phyloP scores from a whole-genome alignment of 495 filamentous ascomycete genomes.

The Penicillium crystallinum region DNA sequence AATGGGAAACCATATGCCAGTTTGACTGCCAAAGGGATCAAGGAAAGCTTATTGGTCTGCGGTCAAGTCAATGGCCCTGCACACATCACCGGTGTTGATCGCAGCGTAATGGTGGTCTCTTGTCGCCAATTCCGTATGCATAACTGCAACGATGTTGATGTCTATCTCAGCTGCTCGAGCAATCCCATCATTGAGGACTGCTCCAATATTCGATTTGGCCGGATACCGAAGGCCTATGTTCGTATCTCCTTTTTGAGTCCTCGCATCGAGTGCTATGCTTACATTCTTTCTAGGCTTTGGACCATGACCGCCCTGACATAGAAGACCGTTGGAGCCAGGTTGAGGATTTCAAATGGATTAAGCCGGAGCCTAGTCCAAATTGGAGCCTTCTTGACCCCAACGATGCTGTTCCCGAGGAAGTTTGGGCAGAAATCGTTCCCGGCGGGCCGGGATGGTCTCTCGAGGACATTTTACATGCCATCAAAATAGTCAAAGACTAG shows the following conservation, averaged over 20 bases:
- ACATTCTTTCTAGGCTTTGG: constrained; percentile 26
- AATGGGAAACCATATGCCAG: constrained; percentile 64
- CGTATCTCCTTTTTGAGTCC: constrained; percentile 22
- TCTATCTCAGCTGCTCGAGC: constrained; percentile 78
- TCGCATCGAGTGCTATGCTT: background rate
- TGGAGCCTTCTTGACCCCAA: constrained; percentile 66
- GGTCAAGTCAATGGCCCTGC: constrained; percentile 72
- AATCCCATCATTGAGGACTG: constrained; percentile 94
- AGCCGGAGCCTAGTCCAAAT: constrained; percentile 78
- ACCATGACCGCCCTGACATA: constrained; percentile 32
- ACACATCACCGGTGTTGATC: constrained; percentile 71
- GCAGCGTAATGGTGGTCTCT: constrained; percentile 69
- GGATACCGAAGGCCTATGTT: constrained; percentile 64
- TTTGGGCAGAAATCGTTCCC: constrained; percentile 68
- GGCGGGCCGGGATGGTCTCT: constrained; percentile 57
- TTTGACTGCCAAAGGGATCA: constrained; percentile 65
- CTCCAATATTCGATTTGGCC: constrained; percentile 68
- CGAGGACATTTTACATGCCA: constrained; percentile 62
- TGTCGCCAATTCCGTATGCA: constrained; percentile 90
- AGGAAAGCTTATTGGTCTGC: constrained; percentile 64
- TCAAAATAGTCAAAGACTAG: constrained; percentile 40
- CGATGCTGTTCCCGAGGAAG: constrained; percentile 54
- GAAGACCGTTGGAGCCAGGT: constrained; percentile 80
- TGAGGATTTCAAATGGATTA: constrained; percentile 97
- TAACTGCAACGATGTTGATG: constrained; percentile 66